Evolutionary conservation across 2,329 filamentous ascomycete species (phyloP), one percentile per base, ranked within the genome.

Genomic region (Pleurostoma richardsiae): DNA sequence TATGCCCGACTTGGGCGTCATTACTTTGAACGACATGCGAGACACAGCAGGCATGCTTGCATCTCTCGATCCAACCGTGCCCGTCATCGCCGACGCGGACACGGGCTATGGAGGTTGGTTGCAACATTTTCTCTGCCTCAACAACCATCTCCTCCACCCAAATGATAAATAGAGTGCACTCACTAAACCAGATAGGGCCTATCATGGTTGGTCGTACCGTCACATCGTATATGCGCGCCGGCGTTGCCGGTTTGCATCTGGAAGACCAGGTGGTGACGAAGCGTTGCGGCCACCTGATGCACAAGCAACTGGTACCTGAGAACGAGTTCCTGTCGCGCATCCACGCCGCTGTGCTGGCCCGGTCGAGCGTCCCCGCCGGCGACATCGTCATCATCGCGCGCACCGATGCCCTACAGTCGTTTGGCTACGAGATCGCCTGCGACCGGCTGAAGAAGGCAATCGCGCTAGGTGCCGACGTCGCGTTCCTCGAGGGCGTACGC

Each of bases 381-480:
- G 77, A 81, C 48, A 79, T 82, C 44, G 69, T 82, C n/a, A 71
- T 82, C 45, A 80, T 83, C 47, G 77, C 77, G 7, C 68, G 79
- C 29, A 82, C 78, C 3, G 79, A 82, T 54, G 73, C 78, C 1
- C 60, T 77, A 27, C 74, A 77, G 49, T 65, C 66, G 3, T 62
- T 66, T 3, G 77, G 77, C 0, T 82, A 75, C 56, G 72, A 76
- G 4, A 76, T 75, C 51, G 71, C 74, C 1, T 54, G 78, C 11
- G 56, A 56, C 7, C 64, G 77, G 2, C 57, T 82, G 30, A 60
- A 59, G 48, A 65, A 60, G 3, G 77, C 77, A 0, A 61, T 71
- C 3, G 64, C 65, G 5, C 69, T 69, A 8, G 77, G 78, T 27
- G 77, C 76, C 11, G 77, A 81, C 54, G 71, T 71, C 2, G 70